These are phyloP conservation scores for Calonectria leucothoes DNA, from an alignment of 2,329 filamentous ascomycete species.

Conservation along the genomic window DNA sequence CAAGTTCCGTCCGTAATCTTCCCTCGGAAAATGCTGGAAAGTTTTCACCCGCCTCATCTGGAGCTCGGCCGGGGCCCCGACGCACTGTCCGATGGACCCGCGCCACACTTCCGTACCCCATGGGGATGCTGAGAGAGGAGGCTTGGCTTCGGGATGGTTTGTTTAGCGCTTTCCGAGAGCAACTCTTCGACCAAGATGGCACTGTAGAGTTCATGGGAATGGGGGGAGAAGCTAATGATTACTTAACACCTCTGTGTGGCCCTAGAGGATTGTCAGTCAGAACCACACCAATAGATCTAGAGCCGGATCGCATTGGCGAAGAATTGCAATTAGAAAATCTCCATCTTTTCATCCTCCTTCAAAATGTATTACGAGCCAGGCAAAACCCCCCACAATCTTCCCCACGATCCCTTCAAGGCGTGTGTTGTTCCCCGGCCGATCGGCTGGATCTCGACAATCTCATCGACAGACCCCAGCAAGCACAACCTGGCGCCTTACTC, in stretches of 20 bases:
- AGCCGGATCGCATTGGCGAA: neutral
- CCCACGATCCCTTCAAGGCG: slow-evolving; percentile 21
- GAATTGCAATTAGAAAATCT: neutral
- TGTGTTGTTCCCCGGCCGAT: slow-evolving; percentile 25
- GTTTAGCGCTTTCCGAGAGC: neutral
- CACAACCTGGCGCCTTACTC: slow-evolving; percentile 24
- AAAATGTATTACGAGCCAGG: slow-evolving; percentile 20
- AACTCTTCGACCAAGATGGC: neutral
- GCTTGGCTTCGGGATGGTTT: neutral
- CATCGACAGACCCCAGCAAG: neutral
- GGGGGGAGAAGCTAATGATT: neutral
- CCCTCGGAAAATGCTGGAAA: neutral
- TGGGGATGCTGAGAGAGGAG: neutral
- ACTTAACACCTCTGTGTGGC: neutral
- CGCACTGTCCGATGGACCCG: neutral
- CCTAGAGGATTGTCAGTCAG: neutral
- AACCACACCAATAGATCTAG: neutral
- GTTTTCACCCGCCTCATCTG: neutral
- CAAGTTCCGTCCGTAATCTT: neutral
- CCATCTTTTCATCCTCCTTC: neutral
- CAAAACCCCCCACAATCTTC: slow-evolving; percentile 5
- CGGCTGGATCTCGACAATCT: slow-evolving; percentile 22
- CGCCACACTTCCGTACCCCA: neutral
- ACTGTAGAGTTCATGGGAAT: neutral
- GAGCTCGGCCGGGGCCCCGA: neutral